Evolutionary conservation across 176 grass and related monocot genomes (phyloP).

Genomic region (Oryza coarctata): DNA sequence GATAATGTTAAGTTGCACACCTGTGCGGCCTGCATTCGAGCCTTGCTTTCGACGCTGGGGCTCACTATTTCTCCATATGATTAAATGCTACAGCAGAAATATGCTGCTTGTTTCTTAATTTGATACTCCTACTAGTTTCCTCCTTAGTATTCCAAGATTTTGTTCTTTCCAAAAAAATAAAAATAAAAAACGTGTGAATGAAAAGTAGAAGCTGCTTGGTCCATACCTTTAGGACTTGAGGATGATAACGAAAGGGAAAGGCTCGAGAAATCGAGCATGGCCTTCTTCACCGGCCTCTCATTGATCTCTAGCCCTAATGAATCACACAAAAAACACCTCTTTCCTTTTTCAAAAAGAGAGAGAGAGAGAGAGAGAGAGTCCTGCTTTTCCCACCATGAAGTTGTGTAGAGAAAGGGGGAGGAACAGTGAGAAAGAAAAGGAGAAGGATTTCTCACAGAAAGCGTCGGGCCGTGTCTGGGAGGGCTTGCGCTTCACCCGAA

Average conservation of each 20-base stretch:
- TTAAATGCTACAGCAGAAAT: not conserved
- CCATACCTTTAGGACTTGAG: constrained; percentile 35
- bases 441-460: constrained; percentile 60
- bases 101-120: not conserved
- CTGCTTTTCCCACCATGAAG: too few relatives aligned
- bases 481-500: constrained; percentile 82
- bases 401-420: not conserved
- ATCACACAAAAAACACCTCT: not conserved
- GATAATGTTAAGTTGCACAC: too few relatives aligned
- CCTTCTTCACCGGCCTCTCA: constrained; percentile 73
- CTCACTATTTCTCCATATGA: not conserved
- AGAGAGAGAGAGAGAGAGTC: too few relatives aligned
- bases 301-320: constrained; percentile 81
- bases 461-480: constrained; percentile 58
- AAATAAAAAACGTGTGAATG: not conserved
- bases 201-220: not conserved
- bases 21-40: not conserved
- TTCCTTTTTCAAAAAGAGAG: not conserved
- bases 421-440: not conserved
- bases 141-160: not conserved
- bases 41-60: not conserved
- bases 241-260: constrained; percentile 56
- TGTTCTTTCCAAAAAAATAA: not conserved
- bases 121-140: not conserved
- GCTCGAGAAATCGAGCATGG: constrained; percentile 60